Percentiles rank a stretch among this genome's conserved stretches.
Conservation (phyloP, 2,329 filamentous ascomycete species). For the Camillea tinctor region DNA sequence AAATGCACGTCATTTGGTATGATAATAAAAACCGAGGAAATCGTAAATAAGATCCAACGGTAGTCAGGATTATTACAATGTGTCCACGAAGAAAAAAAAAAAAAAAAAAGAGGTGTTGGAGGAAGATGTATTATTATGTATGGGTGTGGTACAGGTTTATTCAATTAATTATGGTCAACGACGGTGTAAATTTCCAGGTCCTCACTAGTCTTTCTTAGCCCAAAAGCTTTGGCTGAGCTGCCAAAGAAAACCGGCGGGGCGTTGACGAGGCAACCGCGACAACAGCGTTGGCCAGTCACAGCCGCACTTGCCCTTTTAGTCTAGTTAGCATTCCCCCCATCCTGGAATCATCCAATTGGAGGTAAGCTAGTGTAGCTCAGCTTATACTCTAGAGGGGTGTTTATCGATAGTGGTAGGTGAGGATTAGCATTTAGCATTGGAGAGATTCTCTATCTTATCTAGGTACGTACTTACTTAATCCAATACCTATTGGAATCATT, state of each 20-base stretch:
- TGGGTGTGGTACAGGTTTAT: no score
- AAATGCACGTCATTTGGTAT: background rate
- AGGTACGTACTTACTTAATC: no score
- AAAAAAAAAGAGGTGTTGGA: background rate
- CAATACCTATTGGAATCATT: no score
- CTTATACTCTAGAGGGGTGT: constrained; percentile 1
- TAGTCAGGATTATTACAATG: background rate
- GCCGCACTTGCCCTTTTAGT: background rate
- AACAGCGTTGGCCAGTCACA: background rate
- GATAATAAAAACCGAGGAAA: background rate
- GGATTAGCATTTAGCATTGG: no score
- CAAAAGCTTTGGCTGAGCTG: constrained; percentile 22
- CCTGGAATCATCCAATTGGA: no score
- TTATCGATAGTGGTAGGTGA: no score
- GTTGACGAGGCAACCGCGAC: constrained; percentile 29
- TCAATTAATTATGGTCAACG: constrained; percentile 13
- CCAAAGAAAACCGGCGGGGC: constrained; percentile 13
- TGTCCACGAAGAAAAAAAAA: background rate
- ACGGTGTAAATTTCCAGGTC: constrained; percentile 9
- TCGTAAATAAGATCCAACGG: background rate
- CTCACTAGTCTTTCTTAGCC: no score
- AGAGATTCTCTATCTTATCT: no score
- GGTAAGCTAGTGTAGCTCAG: no score
- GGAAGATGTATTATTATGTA: background rate
- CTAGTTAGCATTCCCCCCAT: no score